These are phyloP conservation scores for Fomitopsis betulina DNA, from an alignment of 1,284 basidiomycete species.

Conservation along the genomic window DNA sequence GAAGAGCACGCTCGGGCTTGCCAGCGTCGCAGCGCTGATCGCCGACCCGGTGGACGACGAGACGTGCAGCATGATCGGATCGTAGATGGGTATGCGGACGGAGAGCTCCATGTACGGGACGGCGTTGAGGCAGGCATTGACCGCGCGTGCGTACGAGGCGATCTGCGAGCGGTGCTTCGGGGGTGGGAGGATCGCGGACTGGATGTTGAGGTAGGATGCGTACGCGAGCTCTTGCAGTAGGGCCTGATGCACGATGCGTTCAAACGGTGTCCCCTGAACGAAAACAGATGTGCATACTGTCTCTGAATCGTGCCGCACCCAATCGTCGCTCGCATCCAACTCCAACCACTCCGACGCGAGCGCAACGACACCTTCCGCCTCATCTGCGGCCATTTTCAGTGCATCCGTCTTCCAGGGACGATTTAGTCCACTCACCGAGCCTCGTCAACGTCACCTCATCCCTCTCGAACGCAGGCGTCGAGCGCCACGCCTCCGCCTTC, in stretches of 20 bases:
- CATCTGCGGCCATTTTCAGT: slow-evolving; percentile 49
- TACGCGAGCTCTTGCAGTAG: slow-evolving; percentile 92
- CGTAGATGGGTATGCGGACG: slow-evolving; percentile 82
- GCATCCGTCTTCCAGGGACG: background rate
- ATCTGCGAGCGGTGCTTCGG: slow-evolving; percentile 83
- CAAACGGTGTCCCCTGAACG: background rate
- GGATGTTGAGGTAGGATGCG: slow-evolving; percentile 88
- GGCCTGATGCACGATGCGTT: slow-evolving; percentile 50
- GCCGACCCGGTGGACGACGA: slow-evolving; percentile 21
- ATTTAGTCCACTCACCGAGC: slow-evolving; percentile 56
- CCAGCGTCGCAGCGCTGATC: slow-evolving; percentile 19
- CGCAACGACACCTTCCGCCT: slow-evolving; percentile 74
- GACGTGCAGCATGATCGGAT: slow-evolving; percentile 53
- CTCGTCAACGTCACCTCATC: slow-evolving; percentile 89
- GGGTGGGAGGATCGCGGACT: slow-evolving; percentile 84
- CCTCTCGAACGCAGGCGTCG: slow-evolving; percentile 70
- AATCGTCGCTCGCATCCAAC: slow-evolving; percentile 89
- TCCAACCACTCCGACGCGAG: slow-evolving; percentile 94
- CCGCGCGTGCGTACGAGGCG: slow-evolving; percentile 88
- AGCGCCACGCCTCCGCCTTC: slow-evolving; percentile 87
- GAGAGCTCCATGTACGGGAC: slow-evolving; percentile 74
- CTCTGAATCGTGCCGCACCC: slow-evolving; percentile 94
- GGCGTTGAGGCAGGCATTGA: slow-evolving; percentile 73
- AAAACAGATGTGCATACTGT: slow-evolving; percentile 54
- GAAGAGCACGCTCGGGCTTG: slow-evolving; percentile 7